Base-by-base conservation (phyloP, 306 rosid genomes). In the Macrotyloma uniflorum region DNA sequence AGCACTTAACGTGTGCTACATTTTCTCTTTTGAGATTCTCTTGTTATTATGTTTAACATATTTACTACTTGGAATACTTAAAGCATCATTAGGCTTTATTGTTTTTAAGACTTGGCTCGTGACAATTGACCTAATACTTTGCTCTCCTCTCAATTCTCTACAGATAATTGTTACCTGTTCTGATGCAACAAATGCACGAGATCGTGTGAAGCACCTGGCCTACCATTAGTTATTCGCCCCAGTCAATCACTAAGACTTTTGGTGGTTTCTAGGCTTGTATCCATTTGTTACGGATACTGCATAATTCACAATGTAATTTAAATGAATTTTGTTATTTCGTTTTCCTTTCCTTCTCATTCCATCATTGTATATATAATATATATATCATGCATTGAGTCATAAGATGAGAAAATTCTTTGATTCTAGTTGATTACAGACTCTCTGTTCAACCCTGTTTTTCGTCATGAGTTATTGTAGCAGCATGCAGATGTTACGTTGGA, bases 1-100 rank as follows among this genome's bases (percentile, higher is more conserved):
- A 49, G 58, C 38, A 26, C 65, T 24, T 13, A 57, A 30, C 20
- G 0, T 1, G 13, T 59, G 38, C 35, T 11, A 24, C 64, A 28
- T 59, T 28, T 28, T 59, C 36, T 46, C 22, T 19, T n/a, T 24
- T 22, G 16, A 12, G 51, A 50, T 76, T 64, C 2, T 13, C 51
- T 67, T 67, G 23, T 15, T 28, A 28, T 26, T 42, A 45, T 53
- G 11, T 63, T n/a, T 18, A 20, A 62, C 42, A 32, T 32, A 62
- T 46, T 63, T 62, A 54, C 9, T 57, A 45, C 23, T 69, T 49
- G n/a, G n/a, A 49, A 47, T 70, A 28, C 46, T 70, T n/a, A 14
- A 30, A 70, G 8, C 40, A 26, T 49, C 15, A 22, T 67, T 13
- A 14, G 53, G 53, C 6, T 46, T 46, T 15, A 16, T 47, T 6